Evolutionary conservation across 1,284 basidiomycete species (phyloP).

Genomic region (Anthracocystis panici-leucophaei): DNA sequence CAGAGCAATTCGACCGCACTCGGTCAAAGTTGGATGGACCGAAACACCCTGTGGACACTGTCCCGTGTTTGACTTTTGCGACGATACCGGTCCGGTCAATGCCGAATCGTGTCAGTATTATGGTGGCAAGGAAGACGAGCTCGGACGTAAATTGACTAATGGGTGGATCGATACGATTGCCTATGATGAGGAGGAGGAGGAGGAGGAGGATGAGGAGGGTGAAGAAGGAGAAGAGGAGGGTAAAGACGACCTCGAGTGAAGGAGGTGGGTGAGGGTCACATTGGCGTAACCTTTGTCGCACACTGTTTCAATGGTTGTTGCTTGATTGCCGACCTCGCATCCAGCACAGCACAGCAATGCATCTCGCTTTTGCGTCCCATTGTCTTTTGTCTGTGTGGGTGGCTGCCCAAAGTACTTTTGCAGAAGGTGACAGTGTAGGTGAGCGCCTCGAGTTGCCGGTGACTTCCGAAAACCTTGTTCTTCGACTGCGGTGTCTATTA

Average conservation of each 20-base stretch:
- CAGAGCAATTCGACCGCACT: constrained; percentile 49
- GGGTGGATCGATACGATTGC: constrained; percentile 49
- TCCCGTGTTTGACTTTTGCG: constrained; percentile 65
- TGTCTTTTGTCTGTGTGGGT: not conserved
- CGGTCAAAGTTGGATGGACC: constrained; percentile 55
- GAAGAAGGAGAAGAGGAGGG: constrained; percentile 12
- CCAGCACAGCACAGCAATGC: not conserved
- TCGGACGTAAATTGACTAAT: constrained; percentile 39
- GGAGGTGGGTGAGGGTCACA: not conserved
- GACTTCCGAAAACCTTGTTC: not conserved
- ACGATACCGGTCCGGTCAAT: constrained; percentile 60
- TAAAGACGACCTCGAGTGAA: constrained; percentile 3
- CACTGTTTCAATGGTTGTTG: not conserved
- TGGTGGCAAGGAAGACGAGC: constrained; percentile 47
- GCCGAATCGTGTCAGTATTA: constrained; percentile 61
- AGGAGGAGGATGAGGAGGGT: constrained; percentile 18
- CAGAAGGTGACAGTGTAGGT: not conserved
- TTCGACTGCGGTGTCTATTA: no score
- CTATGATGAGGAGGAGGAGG: constrained; percentile 35
- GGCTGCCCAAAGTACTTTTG: not conserved
- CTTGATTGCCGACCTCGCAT: not conserved
- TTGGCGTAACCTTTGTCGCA: not conserved
- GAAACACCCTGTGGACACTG: constrained; percentile 63
- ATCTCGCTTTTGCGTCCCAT: not conserved
- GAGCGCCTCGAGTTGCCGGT: not conserved